These are phyloP conservation scores for Micromonas pusilla DNA, from an alignment of 139 green algal species.

Conservation along the genomic window DNA sequence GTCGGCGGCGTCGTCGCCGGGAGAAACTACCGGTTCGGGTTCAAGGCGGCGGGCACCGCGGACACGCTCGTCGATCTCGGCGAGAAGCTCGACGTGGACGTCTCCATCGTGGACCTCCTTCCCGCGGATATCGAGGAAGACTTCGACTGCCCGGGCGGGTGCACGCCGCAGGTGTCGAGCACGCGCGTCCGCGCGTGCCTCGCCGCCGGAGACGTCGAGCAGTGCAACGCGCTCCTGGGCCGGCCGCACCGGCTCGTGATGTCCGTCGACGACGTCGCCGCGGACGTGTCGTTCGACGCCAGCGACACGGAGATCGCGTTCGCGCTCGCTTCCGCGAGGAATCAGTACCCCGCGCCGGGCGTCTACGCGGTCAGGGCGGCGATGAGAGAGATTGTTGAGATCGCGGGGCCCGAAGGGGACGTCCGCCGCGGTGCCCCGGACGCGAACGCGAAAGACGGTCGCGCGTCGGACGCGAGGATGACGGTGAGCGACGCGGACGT, in stretches of 20 bases:
- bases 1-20: constrained; percentile 24
- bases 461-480: background rate
- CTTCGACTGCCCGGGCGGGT: background rate
- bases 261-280: background rate
- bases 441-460: no score
- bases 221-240: background rate
- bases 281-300: background rate
- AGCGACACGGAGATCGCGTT: no score
- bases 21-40: constrained; percentile 36
- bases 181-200: constrained; percentile 14
- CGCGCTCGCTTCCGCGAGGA: no score
- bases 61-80: constrained; percentile 20
- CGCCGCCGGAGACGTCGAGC: background rate
- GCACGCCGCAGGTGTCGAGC: constrained; percentile 2
- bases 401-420: no score
- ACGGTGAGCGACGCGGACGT: background rate
- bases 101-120: constrained; percentile 27
- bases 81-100: constrained; percentile 18
- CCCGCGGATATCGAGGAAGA: background rate
- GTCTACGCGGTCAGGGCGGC: background rate
- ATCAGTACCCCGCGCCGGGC: background rate
- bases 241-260: background rate
- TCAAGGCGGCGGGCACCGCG: constrained; percentile 21
- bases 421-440: no score
- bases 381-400: no score